phyloP scores from a whole-genome alignment of 108 stramenopile genomes.

The Cyclotella kingstonii region DNA sequence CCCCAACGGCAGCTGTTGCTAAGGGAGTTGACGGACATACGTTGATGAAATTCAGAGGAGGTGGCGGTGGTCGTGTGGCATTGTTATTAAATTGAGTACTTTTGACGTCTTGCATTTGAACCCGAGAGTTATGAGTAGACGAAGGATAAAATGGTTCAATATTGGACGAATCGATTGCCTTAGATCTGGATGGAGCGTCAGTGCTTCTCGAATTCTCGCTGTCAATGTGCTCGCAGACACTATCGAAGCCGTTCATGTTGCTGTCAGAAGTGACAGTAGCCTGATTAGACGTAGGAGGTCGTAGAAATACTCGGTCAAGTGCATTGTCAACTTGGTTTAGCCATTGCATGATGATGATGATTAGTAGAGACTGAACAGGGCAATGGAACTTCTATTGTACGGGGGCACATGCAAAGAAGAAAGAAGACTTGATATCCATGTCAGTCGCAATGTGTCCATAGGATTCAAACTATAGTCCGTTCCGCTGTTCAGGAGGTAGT shows the following conservation, averaged over 20 bases:
- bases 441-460: no score
- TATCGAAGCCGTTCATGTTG: background rate
- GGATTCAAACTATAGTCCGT: no score
- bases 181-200: no score
- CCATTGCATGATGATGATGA: conserved; percentile 47
- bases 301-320: conserved; percentile 42
- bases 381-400: no score
- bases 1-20: background rate
- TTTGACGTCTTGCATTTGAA: no score
- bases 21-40: conserved; percentile 7
- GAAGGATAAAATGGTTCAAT: no score
- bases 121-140: no score
- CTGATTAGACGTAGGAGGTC: background rate
- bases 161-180: no score
- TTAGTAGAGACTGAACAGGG: no score
- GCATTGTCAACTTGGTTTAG: conserved; percentile 53
- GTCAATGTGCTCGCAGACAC: background rate
- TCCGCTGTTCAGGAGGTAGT: no score
- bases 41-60: background rate
- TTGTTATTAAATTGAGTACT: background rate
- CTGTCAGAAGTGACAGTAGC: background rate
- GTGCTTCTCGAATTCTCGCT: background rate
- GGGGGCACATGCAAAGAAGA: no score
- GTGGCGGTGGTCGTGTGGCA: conserved; percentile 3
- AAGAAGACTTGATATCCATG: no score